Conservation (phyloP, 225 moss, liverwort and hornwort species). For the Thuidium tamariscinum region DNA sequence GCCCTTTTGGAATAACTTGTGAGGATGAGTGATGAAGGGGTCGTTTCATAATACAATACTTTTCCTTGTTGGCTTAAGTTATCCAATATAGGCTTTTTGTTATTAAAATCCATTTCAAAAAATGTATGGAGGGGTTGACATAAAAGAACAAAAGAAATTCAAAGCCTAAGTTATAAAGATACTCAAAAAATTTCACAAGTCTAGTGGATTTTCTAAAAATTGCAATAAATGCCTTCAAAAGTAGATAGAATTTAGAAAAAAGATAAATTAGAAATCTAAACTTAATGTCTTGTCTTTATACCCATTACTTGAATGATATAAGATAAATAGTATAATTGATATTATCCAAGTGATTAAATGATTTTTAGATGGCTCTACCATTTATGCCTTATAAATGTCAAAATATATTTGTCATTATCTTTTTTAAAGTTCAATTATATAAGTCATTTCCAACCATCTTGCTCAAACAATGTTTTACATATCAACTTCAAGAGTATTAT, state of each 20-base stretch:
- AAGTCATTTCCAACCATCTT: neutral
- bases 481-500: neutral
- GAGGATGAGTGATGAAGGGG: too few relatives aligned
- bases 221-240: accelerated
- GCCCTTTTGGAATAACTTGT: too few relatives aligned
- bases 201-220: neutral
- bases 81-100: too few relatives aligned
- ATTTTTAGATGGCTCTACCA: neutral
- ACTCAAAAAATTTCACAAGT: too few relatives aligned
- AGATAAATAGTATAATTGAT: neutral
- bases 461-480: neutral
- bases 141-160: too few relatives aligned
- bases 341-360: neutral
- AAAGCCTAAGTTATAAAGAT: too few relatives aligned
- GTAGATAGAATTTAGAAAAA: accelerated
- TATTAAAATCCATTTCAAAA: too few relatives aligned
- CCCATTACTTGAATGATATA: accelerated
- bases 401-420: neutral
- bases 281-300: neutral
- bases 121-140: too few relatives aligned
- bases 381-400: too few relatives aligned
- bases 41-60: too few relatives aligned
- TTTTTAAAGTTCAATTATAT: neutral
- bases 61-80: too few relatives aligned
- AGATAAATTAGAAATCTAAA: accelerated